Base-by-base conservation (phyloP, 805 yeast genomes). In the Sugiyamaella qingdaonensis region DNA sequence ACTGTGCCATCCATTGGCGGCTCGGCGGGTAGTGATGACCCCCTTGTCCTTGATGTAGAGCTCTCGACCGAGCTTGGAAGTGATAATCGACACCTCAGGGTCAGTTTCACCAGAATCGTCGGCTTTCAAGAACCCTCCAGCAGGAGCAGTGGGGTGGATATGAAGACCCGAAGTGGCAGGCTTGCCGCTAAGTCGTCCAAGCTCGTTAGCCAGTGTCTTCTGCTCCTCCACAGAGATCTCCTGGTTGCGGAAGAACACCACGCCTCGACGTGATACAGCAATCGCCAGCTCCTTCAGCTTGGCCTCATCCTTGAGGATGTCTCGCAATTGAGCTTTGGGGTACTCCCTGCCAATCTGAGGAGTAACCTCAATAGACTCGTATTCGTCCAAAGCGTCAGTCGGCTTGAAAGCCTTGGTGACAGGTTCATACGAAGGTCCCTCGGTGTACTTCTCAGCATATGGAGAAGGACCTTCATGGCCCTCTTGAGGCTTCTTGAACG, bases 1-100 rank as follows among this genome's bases (percentile, higher is more conserved):
- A 4, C 87, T 77, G 68, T 87, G 95, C 87, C 88, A 86, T 10
- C 66, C 69, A 29, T 68, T 62, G 47, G 61, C 64, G 47, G 52
- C 48, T 21, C 16, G 36, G 31, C 34, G 27, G 19, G 24, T 13
- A 31, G 11, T 24, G 42, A 43, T 33, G 33, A 16, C 16, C 16
- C 32, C 19, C 2, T 39, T 46, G 18, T 42, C 37, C 47, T 46
- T 49, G 31, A 36, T 49, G 53, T 56, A 63, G 16, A 61, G 58
- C 43, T 53, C 46, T 53, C 46, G 51, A 33, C 55, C 54, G 45
- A 55, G 56, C 29, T 53, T 48, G 21, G 64, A 62, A 43, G 63
- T 57, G 51, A 65, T 49, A n/a, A 65, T 45, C 2, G 63, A 55
- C 2, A 64, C 61, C 48, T 62, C 65, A n/a, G 68, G 68, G 37